These are phyloP conservation scores for Steccherinum ochraceum DNA, from an alignment of 768 basidiomycete genomes.

Conservation along the genomic window DNA sequence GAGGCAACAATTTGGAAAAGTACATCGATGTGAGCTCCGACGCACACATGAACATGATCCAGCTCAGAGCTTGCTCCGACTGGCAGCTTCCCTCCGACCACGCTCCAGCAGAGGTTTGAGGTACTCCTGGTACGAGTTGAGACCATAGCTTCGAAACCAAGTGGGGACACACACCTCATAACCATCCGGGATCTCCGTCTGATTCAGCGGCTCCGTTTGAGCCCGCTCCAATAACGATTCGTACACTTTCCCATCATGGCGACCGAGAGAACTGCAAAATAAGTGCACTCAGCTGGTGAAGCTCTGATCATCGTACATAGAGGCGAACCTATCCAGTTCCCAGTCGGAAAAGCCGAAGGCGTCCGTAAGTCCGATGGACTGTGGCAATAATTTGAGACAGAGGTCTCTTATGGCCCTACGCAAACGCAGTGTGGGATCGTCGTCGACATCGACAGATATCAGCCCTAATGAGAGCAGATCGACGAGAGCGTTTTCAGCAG, in stretches of 20 bases:
- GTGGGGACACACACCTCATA: conserved; percentile 40
- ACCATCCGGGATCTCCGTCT: conserved; percentile 41
- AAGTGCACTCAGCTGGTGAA: background rate
- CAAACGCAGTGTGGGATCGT: conserved; percentile 41
- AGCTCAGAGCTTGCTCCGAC: conserved; percentile 29
- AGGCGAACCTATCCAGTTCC: conserved; percentile 57
- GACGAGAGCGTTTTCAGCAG: conserved; percentile 45
- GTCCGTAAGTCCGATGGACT: conserved; percentile 64
- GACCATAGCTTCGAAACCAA: background rate
- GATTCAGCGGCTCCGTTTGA: conserved; percentile 55
- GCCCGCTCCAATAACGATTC: conserved; percentile 58
- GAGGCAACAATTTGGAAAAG: too few relatives aligned
- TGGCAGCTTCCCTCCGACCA: conserved; percentile 32
- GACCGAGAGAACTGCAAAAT: conserved; percentile 48
- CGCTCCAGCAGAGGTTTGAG: conserved; percentile 48
- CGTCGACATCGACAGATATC: conserved; percentile 19
- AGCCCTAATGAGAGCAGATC: conserved; percentile 57
- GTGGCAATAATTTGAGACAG: conserved; percentile 49
- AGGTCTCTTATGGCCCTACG: conserved; percentile 42
- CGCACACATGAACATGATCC: too few relatives aligned
- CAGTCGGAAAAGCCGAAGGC: conserved; percentile 73
- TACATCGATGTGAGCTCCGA: too few relatives aligned
- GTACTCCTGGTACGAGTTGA: conserved; percentile 25
- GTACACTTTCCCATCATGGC: conserved; percentile 59
- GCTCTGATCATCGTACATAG: background rate